Base-by-base conservation (phyloP, 176 grass and related monocot species). In the Calamus simplicifolius region DNA sequence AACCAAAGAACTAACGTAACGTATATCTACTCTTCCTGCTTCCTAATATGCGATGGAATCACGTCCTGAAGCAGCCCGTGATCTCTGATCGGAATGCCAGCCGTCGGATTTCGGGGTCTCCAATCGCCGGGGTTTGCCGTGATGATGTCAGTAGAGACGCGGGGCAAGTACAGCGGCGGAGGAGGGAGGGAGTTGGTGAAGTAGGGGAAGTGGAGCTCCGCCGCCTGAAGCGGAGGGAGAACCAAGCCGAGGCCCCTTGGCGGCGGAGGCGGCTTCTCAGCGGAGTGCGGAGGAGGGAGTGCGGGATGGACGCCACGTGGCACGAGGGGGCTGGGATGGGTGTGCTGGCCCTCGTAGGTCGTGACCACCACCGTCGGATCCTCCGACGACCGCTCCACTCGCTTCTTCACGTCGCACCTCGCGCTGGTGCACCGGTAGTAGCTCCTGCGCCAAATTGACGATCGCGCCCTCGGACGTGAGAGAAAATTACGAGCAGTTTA, bases 311-410 rank as follows among this genome's bases (percentile, higher is more conserved):
- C 35, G 8, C 35, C 35, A 43, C 84, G 14, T 94, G 81, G 29
- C 56, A 81, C 31, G 89, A 94, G 0, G 89, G 89, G 16, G 89
- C 7, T 43, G 35, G 35, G 85, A 69, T 94, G 89, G n/a, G 77
- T 78, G n/a, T 94, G 89, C 25, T 81, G 80, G 48, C 89, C 89
- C 61, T 94, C 89, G 67, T 94, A 94, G 52, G 89, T 88, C 55
- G 89, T 94, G 78, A 94, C 88, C 43, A 94, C 89, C 89, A 94
- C 88, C 62, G 84, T 69, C 1, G 89, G 89, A 62, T 94, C 89
- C 54, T 88, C 89, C 27, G 81, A 84, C 43, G 85, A 73, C 69
- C 89, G 73, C 77, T 94, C 89, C 55, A 94, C 85, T 17, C 89
- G 73, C 70, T 94, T 94, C 78, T 94, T 94, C 77, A 94, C 89